Evolutionary conservation across 441 rosid species (phyloP).

Genomic region (Gossypium trilobum): DNA sequence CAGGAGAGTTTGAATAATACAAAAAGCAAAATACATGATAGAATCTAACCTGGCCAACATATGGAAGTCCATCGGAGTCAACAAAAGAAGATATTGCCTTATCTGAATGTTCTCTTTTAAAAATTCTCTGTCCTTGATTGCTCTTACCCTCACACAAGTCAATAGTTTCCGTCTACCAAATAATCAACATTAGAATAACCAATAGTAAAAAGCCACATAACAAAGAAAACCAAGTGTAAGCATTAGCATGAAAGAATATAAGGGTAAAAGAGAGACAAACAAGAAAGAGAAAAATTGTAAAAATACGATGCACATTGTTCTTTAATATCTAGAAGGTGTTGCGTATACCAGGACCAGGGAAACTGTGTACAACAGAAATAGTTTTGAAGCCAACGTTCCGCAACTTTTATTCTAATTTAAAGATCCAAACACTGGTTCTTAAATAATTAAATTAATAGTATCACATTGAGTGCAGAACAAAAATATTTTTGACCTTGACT

Average conservation of each 20-base stretch:
- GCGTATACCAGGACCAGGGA: background rate
- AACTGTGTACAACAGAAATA: background rate
- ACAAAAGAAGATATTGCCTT: constrained; percentile 42
- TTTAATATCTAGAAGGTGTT: background rate
- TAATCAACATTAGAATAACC: background rate
- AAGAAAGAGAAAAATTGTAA: background rate
- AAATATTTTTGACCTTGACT: background rate
- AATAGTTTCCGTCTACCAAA: constrained; percentile 72
- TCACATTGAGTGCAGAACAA: background rate
- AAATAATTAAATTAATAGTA: background rate
- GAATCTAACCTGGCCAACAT: constrained; percentile 74
- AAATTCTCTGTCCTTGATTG: constrained; percentile 35
- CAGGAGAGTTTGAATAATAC: background rate
- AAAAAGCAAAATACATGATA: background rate
- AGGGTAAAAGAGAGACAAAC: background rate
- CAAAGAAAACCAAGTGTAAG: background rate
- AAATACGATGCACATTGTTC: background rate
- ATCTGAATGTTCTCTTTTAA: constrained; percentile 47
- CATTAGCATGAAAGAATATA: background rate
- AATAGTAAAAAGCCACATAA: background rate
- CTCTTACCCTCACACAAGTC: constrained; percentile 56
- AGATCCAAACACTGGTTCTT: background rate
- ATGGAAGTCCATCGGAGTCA: constrained; percentile 91
- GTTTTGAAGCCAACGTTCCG: background rate
- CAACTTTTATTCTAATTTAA: background rate